Evolutionary conservation across 2,329 filamentous ascomycete species (phyloP).

Genomic region (Capronia coronata): DNA sequence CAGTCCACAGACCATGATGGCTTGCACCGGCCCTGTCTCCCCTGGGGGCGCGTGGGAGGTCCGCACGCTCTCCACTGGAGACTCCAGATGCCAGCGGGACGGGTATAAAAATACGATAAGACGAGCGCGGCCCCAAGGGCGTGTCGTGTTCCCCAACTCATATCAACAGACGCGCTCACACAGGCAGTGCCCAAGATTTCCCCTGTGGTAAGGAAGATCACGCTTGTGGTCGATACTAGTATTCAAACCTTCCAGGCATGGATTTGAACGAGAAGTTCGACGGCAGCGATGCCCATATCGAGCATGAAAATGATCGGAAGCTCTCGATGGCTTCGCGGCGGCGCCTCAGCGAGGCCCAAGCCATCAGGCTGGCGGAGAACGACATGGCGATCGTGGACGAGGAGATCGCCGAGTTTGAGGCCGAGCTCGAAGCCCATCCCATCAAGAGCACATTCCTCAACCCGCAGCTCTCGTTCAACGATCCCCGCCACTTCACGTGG

Average conservation of each 20-base stretch:
- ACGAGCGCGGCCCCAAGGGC: too few species aligned
- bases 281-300: background rate
- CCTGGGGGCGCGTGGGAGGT: too few species aligned
- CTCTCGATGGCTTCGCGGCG: slow-evolving; percentile 16
- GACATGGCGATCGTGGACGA: slow-evolving; percentile 29
- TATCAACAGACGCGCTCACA: too few species aligned
- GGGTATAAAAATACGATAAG: background rate
- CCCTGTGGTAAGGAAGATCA: too few species aligned
- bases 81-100: background rate
- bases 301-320: background rate
- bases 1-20: too few species aligned
- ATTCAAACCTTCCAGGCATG: too few species aligned
- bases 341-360: slow-evolving; percentile 22
- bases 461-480: slow-evolving; percentile 49
- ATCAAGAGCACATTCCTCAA: slow-evolving; percentile 24
- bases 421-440: slow-evolving; percentile 27
- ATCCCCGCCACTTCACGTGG: slow-evolving; percentile 62
- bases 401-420: slow-evolving; percentile 33
- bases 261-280: background rate
- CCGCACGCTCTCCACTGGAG: background rate
- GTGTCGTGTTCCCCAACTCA: too few species aligned
- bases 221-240: too few species aligned
- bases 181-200: too few species aligned
- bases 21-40: too few species aligned
- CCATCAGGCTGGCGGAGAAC: slow-evolving; percentile 25